Evolutionary conservation across 345 rosid genomes (phyloP), one percentile per base, ranked within the genome.

Genomic region (Corchorus capsularis): DNA sequence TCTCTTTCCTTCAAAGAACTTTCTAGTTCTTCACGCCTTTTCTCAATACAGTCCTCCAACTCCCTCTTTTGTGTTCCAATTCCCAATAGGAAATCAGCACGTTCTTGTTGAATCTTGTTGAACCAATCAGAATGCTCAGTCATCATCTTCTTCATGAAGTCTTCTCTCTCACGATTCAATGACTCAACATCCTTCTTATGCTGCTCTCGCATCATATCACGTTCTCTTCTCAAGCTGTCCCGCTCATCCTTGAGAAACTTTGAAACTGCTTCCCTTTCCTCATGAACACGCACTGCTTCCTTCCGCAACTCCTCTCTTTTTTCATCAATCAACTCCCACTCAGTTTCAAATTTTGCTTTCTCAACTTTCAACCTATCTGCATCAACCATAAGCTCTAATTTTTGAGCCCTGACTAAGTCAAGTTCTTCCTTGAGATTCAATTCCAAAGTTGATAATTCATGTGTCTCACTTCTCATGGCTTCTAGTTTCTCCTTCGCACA

Each of bases 311-410:
- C 93, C 80, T 87, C 97, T 80, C 95, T 88, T 79, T 89, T 94
- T 78, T 92, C 98, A 81, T 96, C 97, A 81, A 96, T 94, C 75
- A 87, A 83, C 80, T 96, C 99, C 98, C 98, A 96, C 81, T 94
- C 97, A 50, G 88, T 69, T 85, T 96, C 97, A 81, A 94, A 94
- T 82, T 92, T 88, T 35, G 87, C 93, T 78, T 92, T 96, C 85
- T 94, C 97, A 54, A 73, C 79, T 75, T 92, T 81, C 83, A 96
- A 75, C 77, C 81, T 89, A 75, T 96, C 97, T 64, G 87, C 98
- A 86, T 96, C 97, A 69, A 82, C 86, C 88, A 86, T 71, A 56
- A 92, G 78, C 79, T 93, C 98, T 73, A 84, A 86, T 82, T 88
- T 92, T 78, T 92, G 90, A 73, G 91, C 91, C 87, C 99, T 89